Conservation (phyloP, 2,329 filamentous ascomycete species). For the Colletotrichum filicis region DNA sequence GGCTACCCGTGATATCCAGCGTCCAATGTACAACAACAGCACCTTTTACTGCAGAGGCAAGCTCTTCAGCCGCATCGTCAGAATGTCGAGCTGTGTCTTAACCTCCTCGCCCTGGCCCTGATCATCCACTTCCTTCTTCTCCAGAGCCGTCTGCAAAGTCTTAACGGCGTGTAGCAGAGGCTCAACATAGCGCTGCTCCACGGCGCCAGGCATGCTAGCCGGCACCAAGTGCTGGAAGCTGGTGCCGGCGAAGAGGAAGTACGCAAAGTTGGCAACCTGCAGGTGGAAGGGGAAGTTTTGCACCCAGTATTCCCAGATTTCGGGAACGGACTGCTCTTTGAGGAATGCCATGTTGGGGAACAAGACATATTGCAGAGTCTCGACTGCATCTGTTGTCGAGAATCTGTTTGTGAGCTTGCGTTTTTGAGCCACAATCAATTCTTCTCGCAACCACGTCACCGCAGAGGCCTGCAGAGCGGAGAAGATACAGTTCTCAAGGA, state of each 20-base stretch:
- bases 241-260: constrained; percentile 62
- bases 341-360: constrained; percentile 68
- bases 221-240: constrained; percentile 62
- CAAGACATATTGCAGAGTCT: constrained; percentile 69
- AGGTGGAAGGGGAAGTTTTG: constrained; percentile 65
- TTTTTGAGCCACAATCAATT: constrained; percentile 61
- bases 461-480: constrained; percentile 71
- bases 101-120: constrained; percentile 41
- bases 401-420: constrained; percentile 52
- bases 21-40: constrained; percentile 5
- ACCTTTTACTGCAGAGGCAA: constrained; percentile 50
- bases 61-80: constrained; percentile 55
- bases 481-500: constrained; percentile 74
- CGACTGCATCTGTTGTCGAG: constrained; percentile 63
- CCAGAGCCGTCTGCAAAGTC: constrained; percentile 45
- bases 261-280: constrained; percentile 70
- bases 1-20: constrained; percentile 5
- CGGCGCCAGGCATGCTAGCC: constrained; percentile 64
- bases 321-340: constrained; percentile 51
- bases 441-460: constrained; percentile 72
- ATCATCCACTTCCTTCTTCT: constrained; percentile 45
- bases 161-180: constrained; percentile 60
- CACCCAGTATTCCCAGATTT: constrained; percentile 60
- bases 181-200: constrained; percentile 68
- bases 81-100: constrained; percentile 52